Conservation (phyloP, 148 eudicot genomes). For the Vaccinium darrowii region DNA sequence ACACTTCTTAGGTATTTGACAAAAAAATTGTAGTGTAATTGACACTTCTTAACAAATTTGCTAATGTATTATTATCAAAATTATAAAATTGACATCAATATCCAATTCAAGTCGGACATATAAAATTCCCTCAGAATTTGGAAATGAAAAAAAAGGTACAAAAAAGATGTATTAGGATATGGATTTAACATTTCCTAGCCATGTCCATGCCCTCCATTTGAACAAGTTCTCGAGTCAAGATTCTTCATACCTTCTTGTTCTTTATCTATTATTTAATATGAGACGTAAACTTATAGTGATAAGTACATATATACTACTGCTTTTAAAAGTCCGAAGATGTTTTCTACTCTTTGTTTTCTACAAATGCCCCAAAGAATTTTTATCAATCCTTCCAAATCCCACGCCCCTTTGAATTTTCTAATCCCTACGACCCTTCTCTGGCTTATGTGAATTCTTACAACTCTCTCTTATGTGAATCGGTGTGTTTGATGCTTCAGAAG, state of each 20-base stretch:
- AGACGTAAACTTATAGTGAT: neutral
- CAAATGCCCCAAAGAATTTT: too few species aligned
- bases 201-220: neutral
- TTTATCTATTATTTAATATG: neutral
- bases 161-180: neutral
- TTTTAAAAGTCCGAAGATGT: too few species aligned
- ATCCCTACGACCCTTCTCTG: too few species aligned
- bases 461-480: too few species aligned
- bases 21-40: neutral
- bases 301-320: neutral
- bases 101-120: neutral
- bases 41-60: neutral
- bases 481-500: too few species aligned
- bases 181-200: neutral
- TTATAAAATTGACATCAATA: neutral
- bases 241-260: neutral
- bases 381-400: too few species aligned
- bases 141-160: neutral
- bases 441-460: too few species aligned
- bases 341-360: too few species aligned
- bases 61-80: too few species aligned
- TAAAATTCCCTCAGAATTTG: neutral
- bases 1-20: neutral
- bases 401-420: too few species aligned
- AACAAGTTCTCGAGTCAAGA: neutral